Percentiles rank a stretch among this genome's conserved stretches.
phyloP scores from a whole-genome alignment of 148 eudicot species.

The Chenopodium quinoa region DNA sequence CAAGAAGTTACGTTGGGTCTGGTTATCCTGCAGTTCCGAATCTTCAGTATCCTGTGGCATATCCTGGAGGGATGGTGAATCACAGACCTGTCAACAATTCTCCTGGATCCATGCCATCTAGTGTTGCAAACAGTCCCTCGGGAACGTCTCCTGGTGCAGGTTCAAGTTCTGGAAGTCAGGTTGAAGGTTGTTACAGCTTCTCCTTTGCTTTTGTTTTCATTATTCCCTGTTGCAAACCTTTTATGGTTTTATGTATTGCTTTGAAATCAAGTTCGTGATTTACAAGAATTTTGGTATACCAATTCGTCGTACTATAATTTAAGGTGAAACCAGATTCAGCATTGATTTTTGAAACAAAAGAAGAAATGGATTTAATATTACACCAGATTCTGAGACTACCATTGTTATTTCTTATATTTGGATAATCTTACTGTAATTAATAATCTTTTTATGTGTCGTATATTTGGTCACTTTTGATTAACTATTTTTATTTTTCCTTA shows the following conservation, averaged over 20 bases:
- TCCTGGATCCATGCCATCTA: slow-evolving; percentile 50
- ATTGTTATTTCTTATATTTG: neutral
- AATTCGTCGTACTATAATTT: neutral
- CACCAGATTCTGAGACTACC: neutral
- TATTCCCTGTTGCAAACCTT: neutral
- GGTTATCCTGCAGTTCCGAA: slow-evolving; percentile 60
- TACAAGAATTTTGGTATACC: neutral
- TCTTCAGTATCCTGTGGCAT: slow-evolving; percentile 62
- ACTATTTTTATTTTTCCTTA: neutral
- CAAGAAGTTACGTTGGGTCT: slow-evolving; percentile 68
- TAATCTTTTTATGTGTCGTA: neutral
- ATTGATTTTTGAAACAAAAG: no score
- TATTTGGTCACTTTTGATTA: neutral
- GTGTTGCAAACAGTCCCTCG: slow-evolving; percentile 51
- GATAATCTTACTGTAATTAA: neutral
- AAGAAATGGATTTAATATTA: neutral
- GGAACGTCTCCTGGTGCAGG: slow-evolving; percentile 70
- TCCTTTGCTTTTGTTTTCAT: neutral
- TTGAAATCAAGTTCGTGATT: neutral
- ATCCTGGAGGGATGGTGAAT: slow-evolving; percentile 63
- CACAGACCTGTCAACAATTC: slow-evolving; percentile 61
- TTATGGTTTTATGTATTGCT: neutral
- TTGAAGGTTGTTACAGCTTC: slow-evolving; percentile 57
- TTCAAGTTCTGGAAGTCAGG: slow-evolving; percentile 62
- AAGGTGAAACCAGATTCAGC: neutral